Conservation (phyloP, 2,329 filamentous ascomycete species). For the Thyridium curvatum region DNA sequence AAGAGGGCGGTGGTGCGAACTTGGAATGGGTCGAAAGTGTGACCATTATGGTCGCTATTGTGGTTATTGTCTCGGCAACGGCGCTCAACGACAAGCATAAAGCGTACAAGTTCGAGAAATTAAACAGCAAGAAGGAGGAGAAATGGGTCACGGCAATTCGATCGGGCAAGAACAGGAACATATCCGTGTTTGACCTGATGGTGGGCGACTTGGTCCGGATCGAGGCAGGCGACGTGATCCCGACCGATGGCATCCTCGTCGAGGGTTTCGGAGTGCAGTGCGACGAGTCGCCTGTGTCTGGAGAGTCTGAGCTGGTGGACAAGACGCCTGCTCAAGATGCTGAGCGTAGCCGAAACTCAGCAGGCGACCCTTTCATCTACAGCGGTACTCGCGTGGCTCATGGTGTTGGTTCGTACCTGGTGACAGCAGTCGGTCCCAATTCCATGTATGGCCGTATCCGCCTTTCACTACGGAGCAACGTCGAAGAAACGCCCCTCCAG, state of each 20-base stretch:
- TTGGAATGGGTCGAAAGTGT: constrained; percentile 81
- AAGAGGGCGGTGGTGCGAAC: constrained; percentile 31
- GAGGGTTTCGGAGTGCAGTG: constrained; percentile 59
- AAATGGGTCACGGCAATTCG: constrained; percentile 57
- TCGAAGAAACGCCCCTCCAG: constrained; percentile 48
- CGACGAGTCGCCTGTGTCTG: constrained; percentile 64
- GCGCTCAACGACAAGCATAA: constrained; percentile 59
- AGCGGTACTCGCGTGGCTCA: constrained; percentile 49
- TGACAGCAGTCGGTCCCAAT: constrained; percentile 49
- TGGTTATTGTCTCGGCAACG: constrained; percentile 44
- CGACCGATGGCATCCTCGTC: constrained; percentile 61
- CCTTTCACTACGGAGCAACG: constrained; percentile 46
- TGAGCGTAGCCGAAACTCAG: constrained; percentile 28
- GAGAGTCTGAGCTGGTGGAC: constrained; percentile 63
- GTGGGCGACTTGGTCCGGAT: constrained; percentile 61
- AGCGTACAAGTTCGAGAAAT: constrained; percentile 51
- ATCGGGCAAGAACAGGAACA: constrained; percentile 52
- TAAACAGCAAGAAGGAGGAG: constrained; percentile 53
- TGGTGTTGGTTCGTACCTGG: constrained; percentile 47
- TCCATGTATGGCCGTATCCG: constrained; percentile 49
- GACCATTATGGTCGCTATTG: constrained; percentile 59
- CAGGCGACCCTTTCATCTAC: constrained; percentile 58
- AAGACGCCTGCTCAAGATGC: constrained; percentile 50
- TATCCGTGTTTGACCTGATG: constrained; percentile 57
- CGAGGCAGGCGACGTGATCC: constrained; percentile 60